A percentile compares a stretch with the other conserved stretches of the same genome.
These are phyloP conservation scores for Boletus pseudo-olivaceus DNA, from an alignment of 768 basidiomycete species.

Conservation along the genomic window DNA sequence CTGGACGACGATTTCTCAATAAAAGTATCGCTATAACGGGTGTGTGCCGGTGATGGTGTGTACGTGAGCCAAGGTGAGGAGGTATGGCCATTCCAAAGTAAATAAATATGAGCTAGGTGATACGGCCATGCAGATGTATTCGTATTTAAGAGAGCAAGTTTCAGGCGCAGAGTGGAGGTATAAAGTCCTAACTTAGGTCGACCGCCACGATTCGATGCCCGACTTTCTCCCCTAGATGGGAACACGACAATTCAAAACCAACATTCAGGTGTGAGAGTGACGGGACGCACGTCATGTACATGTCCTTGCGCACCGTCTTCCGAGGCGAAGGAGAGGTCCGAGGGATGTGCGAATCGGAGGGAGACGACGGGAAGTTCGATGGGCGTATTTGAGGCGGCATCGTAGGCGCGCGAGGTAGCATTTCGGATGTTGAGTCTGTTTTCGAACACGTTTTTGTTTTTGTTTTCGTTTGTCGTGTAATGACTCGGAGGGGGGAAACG, in stretches of 20 bases:
- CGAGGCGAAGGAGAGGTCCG: conserved; percentile 5
- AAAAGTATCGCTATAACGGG: conserved; percentile 6
- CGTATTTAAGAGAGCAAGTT: too few species aligned
- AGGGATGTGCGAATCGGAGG: conserved; percentile 24
- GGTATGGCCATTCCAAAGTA: not conserved
- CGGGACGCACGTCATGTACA: not conserved
- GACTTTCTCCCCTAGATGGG: conserved; percentile 7
- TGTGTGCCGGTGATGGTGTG: not conserved
- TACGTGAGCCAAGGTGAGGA: not conserved
- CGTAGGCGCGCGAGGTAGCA: conserved; percentile 14
- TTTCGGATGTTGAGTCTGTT: conserved; percentile 26
- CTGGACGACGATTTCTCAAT: conserved; percentile 7
- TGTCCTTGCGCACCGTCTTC: not conserved
- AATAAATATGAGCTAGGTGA: too few species aligned
- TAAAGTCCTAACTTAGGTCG: not conserved
- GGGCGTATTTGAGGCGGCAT: not conserved
- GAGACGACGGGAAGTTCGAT: conserved; percentile 17
- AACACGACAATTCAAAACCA: not conserved
- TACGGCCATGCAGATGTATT: not conserved
- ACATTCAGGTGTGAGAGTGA: not conserved
- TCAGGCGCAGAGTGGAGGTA: not conserved
- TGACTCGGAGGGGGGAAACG: too few species aligned
- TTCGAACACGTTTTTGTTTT: not conserved
- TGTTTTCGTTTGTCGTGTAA: too few species aligned
- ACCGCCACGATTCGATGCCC: conserved; percentile 15